Conservation (phyloP, 2,329 filamentous ascomycete genomes). For the Colletotrichum noveboracense region DNA sequence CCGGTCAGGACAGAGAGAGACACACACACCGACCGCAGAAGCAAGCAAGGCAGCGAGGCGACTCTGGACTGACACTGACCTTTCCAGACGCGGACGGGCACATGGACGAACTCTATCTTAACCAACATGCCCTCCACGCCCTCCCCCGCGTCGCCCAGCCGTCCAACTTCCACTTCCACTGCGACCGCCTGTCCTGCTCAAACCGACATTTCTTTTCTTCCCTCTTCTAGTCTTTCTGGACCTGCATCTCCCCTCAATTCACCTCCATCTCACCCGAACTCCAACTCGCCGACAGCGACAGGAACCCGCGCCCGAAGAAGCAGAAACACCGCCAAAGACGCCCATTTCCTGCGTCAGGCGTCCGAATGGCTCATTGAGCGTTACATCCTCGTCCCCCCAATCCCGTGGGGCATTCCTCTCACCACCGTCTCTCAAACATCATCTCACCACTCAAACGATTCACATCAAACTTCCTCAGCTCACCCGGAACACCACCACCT, state of each 20-base stretch:
- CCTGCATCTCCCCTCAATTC: not conserved
- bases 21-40: not conserved
- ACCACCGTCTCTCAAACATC: not conserved
- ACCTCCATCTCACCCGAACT: not conserved
- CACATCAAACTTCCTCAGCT: not conserved
- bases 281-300: not conserved
- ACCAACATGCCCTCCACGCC: constrained; percentile 1
- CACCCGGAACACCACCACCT: not conserved
- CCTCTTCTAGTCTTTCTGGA: not conserved
- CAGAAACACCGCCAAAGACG: not conserved
- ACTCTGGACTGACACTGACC: constrained; percentile 14
- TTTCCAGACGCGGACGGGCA: constrained; percentile 20
- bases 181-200: not conserved
- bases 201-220: not conserved
- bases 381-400: not conserved
- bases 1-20: not conserved
- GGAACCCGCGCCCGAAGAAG: not conserved
- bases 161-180: not conserved
- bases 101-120: constrained; percentile 17
- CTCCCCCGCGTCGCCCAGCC: not conserved
- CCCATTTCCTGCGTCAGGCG: not conserved
- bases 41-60: not conserved
- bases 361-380: not conserved
- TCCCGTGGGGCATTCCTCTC: not conserved
- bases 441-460: not conserved